Conservation (phyloP, 768 basidiomycete genomes). For the Russula sp. region DNA sequence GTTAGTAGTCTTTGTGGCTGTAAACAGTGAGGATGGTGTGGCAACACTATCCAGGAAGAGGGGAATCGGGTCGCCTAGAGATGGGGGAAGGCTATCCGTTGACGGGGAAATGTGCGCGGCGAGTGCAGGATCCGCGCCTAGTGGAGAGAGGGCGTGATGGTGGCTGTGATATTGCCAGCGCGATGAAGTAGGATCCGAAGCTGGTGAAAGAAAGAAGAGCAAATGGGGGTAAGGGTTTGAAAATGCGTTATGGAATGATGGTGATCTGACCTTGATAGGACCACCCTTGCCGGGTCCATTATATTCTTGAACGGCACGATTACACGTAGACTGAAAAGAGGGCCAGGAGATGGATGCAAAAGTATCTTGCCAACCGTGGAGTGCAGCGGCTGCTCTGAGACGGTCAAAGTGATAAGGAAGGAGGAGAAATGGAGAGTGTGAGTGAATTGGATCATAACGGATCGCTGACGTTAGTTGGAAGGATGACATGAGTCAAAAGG, state of each 20-base stretch:
- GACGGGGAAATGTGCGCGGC: slow-evolving; percentile 39
- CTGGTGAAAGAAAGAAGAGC: slow-evolving; percentile 35
- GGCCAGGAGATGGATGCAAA: slow-evolving; percentile 40
- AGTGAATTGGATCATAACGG: slow-evolving; percentile 50
- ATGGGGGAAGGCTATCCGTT: slow-evolving; percentile 32
- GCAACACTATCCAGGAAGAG: slow-evolving; percentile 55
- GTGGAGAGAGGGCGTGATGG: slow-evolving; percentile 31
- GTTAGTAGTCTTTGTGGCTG: slow-evolving; percentile 67
- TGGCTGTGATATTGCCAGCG: slow-evolving; percentile 8
- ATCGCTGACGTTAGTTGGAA: slow-evolving; percentile 51
- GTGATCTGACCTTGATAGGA: slow-evolving; percentile 26
- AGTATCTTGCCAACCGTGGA: slow-evolving; percentile 51
- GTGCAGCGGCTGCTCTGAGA: slow-evolving; percentile 47
- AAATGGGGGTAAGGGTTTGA: not conserved
- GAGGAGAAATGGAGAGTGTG: slow-evolving; percentile 57
- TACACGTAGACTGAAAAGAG: slow-evolving; percentile 46
- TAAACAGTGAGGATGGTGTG: slow-evolving; percentile 56
- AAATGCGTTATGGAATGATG: not conserved
- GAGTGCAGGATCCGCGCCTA: slow-evolving; percentile 31
- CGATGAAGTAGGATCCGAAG: slow-evolving; percentile 46
- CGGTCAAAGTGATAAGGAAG: slow-evolving; percentile 61
- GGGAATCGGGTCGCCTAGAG: slow-evolving; percentile 40
- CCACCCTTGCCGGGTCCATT: slow-evolving; percentile 9
- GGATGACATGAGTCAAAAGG: not conserved
- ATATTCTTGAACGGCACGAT: slow-evolving; percentile 40